Percentiles rank a stretch among this genome's conserved stretches.
phyloP scores from a whole-genome alignment of 306 rosid genomes.

The Quillaja saponaria region DNA sequence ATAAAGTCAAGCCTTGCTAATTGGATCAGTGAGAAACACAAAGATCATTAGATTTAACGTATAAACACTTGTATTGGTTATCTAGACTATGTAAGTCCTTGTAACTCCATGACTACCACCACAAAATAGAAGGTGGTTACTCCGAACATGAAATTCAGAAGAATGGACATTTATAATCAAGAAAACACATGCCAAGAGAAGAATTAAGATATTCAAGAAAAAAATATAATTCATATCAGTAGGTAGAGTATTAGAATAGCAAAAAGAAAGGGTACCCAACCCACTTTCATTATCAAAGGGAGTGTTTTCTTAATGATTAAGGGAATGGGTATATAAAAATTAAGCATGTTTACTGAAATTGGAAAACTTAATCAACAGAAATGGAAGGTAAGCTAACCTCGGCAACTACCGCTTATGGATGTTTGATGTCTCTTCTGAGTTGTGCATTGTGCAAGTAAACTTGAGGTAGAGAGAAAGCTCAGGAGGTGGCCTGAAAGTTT shows the following conservation, averaged over 20 bases:
- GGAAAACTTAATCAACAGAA: constrained; percentile 22
- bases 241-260: constrained; percentile 19
- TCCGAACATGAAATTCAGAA: constrained; percentile 33
- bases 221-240: constrained; percentile 31
- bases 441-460: background rate
- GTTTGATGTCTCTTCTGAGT: background rate
- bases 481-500: constrained; percentile 85
- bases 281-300: constrained; percentile 20
- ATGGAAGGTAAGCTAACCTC: constrained; percentile 26
- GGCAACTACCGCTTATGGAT: background rate
- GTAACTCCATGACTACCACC: constrained; percentile 32
- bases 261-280: constrained; percentile 12
- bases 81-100: constrained; percentile 35
- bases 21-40: constrained; percentile 43
- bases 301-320: constrained; percentile 27
- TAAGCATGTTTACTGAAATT: too few species aligned
- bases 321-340: constrained; percentile 22
- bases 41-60: constrained; percentile 42
- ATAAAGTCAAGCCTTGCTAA: constrained; percentile 43
- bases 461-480: constrained; percentile 82
- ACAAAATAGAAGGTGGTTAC: background rate
- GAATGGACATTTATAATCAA: constrained; percentile 34
- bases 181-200: constrained; percentile 37
- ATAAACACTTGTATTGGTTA: constrained; percentile 44
- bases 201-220: constrained; percentile 49